Evolutionary conservation across 2,329 filamentous ascomycete species (phyloP).

Genomic region (Aspergillus quadrilineatus): DNA sequence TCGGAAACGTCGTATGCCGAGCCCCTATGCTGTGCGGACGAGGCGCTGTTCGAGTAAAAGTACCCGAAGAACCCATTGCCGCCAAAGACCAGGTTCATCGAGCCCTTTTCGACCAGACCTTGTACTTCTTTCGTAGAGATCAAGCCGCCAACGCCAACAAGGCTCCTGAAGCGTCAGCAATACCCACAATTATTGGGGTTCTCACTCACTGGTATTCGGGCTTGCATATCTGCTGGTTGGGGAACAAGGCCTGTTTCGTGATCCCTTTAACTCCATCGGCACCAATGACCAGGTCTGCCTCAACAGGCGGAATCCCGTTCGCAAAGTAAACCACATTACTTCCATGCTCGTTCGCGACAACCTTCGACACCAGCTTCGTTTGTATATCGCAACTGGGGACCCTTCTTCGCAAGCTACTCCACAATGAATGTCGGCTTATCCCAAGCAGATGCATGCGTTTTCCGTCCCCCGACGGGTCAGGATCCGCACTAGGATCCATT

Average conservation of each 20-base stretch:
- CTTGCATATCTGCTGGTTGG: conserved; percentile 33
- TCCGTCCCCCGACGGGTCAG: not conserved
- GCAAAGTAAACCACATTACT: conserved; percentile 34
- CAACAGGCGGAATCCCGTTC: conserved; percentile 32
- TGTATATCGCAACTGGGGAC: conserved; percentile 37
- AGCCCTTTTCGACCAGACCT: conserved; percentile 33
- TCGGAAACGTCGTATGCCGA: conserved; percentile 27
- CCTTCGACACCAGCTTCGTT: conserved; percentile 32
- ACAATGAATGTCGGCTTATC: conserved; percentile 41
- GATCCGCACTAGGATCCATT: conserved; percentile 19
- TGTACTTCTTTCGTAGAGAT: conserved; percentile 32
- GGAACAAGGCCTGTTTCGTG: conserved; percentile 39
- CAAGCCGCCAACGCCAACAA: conserved; percentile 50
- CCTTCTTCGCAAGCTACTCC: conserved; percentile 36
- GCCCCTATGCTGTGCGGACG: conserved; percentile 22
- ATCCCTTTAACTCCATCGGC: conserved; percentile 44
- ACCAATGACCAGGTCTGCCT: conserved; percentile 45
- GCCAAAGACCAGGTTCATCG: conserved; percentile 48
- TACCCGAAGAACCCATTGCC: conserved; percentile 55
- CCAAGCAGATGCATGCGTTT: conserved; percentile 34
- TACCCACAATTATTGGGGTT: not conserved
- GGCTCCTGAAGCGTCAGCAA: conserved; percentile 29
- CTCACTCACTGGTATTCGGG: conserved; percentile 42
- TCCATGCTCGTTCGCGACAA: conserved; percentile 27
- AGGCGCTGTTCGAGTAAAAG: conserved; percentile 34